These are phyloP conservation scores for Carex kokanica DNA, from an alignment of 176 grass and related monocot species.

Conservation along the genomic window DNA sequence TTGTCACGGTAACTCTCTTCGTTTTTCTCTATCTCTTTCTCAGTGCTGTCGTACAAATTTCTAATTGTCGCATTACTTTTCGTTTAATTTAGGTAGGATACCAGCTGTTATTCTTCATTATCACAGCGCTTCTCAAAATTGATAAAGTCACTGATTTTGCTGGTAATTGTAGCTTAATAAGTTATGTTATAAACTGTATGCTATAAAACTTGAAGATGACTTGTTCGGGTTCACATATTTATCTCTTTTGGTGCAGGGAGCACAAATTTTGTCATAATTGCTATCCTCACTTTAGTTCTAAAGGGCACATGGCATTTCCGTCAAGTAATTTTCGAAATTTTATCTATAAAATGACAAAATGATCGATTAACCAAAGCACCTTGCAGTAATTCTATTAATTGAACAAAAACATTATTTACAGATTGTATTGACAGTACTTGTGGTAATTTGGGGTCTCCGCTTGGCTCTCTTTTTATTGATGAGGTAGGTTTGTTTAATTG, in stretches of 20 bases:
- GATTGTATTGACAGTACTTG: conserved; percentile 73
- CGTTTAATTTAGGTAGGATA: conserved; percentile 58
- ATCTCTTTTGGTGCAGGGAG: conserved; percentile 43
- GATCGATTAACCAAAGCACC: neutral
- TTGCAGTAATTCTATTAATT: conserved; percentile 13
- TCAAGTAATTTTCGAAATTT: conserved; percentile 38
- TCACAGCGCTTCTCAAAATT: conserved; percentile 81
- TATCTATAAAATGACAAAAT: neutral
- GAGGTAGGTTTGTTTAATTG: conserved; percentile 50
- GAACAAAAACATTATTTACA: conserved; percentile 39
- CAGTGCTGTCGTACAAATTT: neutral
- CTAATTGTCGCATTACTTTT: neutral
- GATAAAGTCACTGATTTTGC: conserved; percentile 99
- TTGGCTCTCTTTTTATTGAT: conserved; percentile 76
- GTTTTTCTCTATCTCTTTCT: neutral
- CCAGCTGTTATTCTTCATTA: conserved; percentile 87
- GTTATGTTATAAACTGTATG: neutral
- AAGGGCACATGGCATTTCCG: conserved; percentile 97
- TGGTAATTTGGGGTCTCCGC: conserved; percentile 76
- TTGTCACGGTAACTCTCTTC: conserved; percentile 60
- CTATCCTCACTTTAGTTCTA: conserved; percentile 48
- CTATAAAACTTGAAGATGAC: neutral
- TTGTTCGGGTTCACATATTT: neutral
- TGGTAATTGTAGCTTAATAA: conserved; percentile 29
- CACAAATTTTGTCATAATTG: conserved; percentile 93